Conservation (phyloP, 352 stramenopile species). For the Pythium graminicola region DNA sequence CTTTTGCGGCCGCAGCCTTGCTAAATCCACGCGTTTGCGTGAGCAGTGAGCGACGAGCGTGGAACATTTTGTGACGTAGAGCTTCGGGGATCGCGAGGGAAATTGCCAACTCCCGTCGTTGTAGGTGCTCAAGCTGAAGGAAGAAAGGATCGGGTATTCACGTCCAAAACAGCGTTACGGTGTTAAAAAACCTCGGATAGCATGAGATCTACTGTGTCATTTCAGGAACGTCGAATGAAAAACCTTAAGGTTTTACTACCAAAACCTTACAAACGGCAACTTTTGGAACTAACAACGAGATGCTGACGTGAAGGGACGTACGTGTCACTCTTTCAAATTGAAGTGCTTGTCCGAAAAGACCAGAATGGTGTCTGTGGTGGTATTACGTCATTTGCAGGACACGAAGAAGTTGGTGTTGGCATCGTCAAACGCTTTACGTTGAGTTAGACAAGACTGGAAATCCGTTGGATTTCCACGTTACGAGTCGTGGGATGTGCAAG, state of each 20-base stretch:
- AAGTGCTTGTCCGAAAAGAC: slow-evolving; percentile 7
- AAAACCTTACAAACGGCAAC: slow-evolving; percentile 21
- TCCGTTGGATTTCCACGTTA: too few species aligned
- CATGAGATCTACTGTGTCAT: neutral
- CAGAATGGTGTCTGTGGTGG: too few species aligned
- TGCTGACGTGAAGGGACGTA: slow-evolving; percentile 21
- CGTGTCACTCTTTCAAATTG: slow-evolving; percentile 24
- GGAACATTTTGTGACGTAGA: slow-evolving; percentile 14
- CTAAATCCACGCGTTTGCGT: slow-evolving; percentile 36
- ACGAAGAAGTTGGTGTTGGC: too few species aligned
- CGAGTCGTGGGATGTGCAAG: too few species aligned
- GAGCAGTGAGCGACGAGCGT: slow-evolving; percentile 26
- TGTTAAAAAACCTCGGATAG: slow-evolving; percentile 13
- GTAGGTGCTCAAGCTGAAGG: neutral
- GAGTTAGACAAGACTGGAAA: too few species aligned
- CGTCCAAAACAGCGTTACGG: slow-evolving; percentile 9
- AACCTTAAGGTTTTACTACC: slow-evolving; percentile 8
- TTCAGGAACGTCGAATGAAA: neutral
- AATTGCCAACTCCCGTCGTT: slow-evolving; percentile 21
- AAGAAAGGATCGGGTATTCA: slow-evolving; percentile 8
- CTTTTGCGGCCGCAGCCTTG: slow-evolving; percentile 24
- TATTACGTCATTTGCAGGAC: too few species aligned
- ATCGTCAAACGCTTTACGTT: too few species aligned
- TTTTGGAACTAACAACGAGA: slow-evolving; percentile 10
- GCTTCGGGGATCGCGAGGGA: neutral